A percentile compares a stretch with the other conserved stretches of the same genome.
Evolutionary conservation across 1,284 basidiomycete species (phyloP).

Genomic region (Tylopilus sp.): DNA sequence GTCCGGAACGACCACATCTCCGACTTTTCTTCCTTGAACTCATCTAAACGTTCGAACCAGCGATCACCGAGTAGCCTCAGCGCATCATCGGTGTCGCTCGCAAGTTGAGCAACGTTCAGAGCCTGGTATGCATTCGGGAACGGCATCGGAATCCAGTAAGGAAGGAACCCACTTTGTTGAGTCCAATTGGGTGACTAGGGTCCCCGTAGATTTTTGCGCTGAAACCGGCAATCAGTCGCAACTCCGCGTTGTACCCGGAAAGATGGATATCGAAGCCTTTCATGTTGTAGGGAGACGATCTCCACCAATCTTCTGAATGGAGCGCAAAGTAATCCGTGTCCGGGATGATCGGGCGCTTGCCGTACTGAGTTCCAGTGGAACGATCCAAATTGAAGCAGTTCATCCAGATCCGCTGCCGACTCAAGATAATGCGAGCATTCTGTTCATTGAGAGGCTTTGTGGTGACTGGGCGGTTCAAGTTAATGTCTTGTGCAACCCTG

Average conservation of each 20-base stretch:
- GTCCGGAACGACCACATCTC: slow-evolving; percentile 57
- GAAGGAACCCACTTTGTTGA: slow-evolving; percentile 54
- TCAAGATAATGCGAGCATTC: slow-evolving; percentile 78
- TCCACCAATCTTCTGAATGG: slow-evolving; percentile 75
- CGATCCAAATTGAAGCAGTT: slow-evolving; percentile 85
- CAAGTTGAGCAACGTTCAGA: slow-evolving; percentile 59
- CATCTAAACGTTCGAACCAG: slow-evolving; percentile 54
- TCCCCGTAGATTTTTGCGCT: slow-evolving; percentile 64
- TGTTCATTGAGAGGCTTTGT: slow-evolving; percentile 65
- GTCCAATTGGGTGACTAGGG: slow-evolving; percentile 65
- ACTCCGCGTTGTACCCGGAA: slow-evolving; percentile 68
- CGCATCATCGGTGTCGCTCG: slow-evolving; percentile 62
- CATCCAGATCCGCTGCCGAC: slow-evolving; percentile 84
- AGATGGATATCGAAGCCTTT: slow-evolving; percentile 72
- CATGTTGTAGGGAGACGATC: slow-evolving; percentile 61
- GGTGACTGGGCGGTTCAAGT: slow-evolving; percentile 72
- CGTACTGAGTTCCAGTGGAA: slow-evolving; percentile 78
- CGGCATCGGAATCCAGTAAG: neutral
- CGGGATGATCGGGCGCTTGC: slow-evolving; percentile 73
- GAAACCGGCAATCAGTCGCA: slow-evolving; percentile 62
- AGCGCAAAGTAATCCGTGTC: slow-evolving; percentile 72
- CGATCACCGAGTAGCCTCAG: slow-evolving; percentile 48
- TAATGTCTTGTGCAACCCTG: slow-evolving; percentile 79
- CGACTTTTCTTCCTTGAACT: slow-evolving; percentile 47
- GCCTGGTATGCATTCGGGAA: slow-evolving; percentile 33